These are phyloP conservation scores for Backusella luteola DNA, from an alignment of 192 early-diverging fungal genomes.

Conservation along the genomic window DNA sequence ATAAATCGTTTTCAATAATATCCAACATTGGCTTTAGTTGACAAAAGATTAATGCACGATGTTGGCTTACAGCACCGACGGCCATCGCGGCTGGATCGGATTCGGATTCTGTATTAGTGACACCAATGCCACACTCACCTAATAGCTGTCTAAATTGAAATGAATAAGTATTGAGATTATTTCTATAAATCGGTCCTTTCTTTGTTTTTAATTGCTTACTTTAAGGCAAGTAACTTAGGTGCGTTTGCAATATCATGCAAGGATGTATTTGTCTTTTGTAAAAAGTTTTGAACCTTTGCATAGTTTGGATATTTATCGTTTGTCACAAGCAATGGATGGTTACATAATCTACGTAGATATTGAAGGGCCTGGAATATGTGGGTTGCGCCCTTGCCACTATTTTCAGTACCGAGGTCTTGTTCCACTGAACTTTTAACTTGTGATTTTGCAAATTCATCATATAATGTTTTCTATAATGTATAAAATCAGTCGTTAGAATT, in stretches of 20 bases:
- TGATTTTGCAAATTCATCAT: conserved; percentile 90
- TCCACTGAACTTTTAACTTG: conserved; percentile 51
- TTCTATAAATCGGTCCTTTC: background rate
- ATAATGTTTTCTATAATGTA: conserved; percentile 63
- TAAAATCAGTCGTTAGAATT: background rate
- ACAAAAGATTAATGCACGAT: conserved; percentile 96
- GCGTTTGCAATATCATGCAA: conserved; percentile 75
- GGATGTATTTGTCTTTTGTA: conserved; percentile 57
- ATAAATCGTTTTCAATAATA: conserved; percentile 91
- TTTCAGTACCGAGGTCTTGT: conserved; percentile 40
- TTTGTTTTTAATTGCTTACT: conserved; percentile 41
- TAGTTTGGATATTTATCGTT: conserved; percentile 89
- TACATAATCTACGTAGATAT: conserved; percentile 92
- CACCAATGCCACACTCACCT: conserved; percentile 93
- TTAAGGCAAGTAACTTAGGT: conserved; percentile 89
- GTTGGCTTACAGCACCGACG: conserved; percentile 65
- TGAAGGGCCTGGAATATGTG: conserved; percentile 99
- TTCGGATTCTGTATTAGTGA: conserved; percentile 48
- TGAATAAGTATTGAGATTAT: conserved; percentile 11
- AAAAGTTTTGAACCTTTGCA: conserved; percentile 56
- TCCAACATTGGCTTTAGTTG: conserved; percentile 96
- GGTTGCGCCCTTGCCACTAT: conserved; percentile 44
- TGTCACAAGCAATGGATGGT: conserved; percentile 92
- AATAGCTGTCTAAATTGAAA: conserved; percentile 68
- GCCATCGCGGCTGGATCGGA: conserved; percentile 46